phyloP scores from a whole-genome alignment of 768 basidiomycete genomes.

The Russula earlei region DNA sequence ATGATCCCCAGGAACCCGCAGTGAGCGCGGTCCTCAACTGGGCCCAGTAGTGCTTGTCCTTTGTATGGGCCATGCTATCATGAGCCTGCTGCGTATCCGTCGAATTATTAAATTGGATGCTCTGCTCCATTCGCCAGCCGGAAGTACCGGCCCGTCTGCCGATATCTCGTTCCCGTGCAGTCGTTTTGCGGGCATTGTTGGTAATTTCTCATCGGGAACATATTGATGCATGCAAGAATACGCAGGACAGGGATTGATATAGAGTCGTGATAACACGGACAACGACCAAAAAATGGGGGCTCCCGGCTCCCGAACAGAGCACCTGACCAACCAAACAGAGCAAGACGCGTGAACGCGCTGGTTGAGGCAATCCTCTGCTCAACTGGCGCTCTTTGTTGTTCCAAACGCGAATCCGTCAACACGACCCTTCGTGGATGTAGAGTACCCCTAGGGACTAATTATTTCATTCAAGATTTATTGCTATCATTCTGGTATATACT shows the following conservation, averaged over 20 bases:
- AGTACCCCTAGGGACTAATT: neutral
- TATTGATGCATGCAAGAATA: neutral
- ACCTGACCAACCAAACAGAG: neutral
- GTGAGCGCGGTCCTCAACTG: constrained; percentile 65
- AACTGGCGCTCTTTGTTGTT: neutral
- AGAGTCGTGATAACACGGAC: too few species aligned
- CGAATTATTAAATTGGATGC: too few species aligned
- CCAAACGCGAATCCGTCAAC: neutral
- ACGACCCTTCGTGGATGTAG: constrained; percentile 7
- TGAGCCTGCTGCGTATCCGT: neutral
- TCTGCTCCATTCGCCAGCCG: too few species aligned
- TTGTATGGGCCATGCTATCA: constrained; percentile 38
- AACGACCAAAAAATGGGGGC: too few species aligned
- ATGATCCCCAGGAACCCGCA: constrained; percentile 62
- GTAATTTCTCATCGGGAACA: neutral
- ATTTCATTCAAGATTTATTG: neutral
- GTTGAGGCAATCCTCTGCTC: constrained; percentile 6
- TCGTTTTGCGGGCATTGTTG: neutral
- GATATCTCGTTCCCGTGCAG: too few species aligned
- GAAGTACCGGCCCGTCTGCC: too few species aligned
- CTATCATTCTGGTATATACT: neutral
- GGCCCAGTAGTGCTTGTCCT: constrained; percentile 70
- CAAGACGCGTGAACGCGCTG: neutral
- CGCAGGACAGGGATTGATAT: too few species aligned
- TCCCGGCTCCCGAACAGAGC: neutral